phyloP scores from a whole-genome alignment of 2,329 filamentous ascomycete genomes.

The Beauveria sp. region DNA sequence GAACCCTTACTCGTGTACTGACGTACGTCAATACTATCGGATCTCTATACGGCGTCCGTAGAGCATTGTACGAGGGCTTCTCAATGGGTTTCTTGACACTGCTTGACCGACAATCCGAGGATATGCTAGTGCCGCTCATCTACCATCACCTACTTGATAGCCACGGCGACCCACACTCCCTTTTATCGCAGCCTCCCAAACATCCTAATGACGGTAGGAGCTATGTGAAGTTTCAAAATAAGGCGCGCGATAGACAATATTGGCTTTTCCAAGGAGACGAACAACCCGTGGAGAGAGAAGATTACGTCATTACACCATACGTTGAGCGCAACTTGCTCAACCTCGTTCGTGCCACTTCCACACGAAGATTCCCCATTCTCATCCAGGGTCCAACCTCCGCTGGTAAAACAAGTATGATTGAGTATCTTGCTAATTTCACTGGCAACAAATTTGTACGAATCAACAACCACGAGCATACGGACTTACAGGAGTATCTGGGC shows the following conservation, averaged over 20 bases:
- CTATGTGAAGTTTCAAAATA: conserved; percentile 73
- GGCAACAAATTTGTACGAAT: conserved; percentile 97
- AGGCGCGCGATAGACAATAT: conserved; percentile 62
- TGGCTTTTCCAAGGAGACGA: conserved; percentile 75
- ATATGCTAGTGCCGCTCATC: conserved; percentile 70
- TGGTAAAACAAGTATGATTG: conserved; percentile 99
- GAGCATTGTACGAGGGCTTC: conserved; percentile 90
- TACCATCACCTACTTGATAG: conserved; percentile 70
- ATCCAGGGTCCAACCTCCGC: conserved; percentile 96
- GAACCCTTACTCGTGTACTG: conserved; percentile 84
- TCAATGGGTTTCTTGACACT: conserved; percentile 97
- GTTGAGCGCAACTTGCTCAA: conserved; percentile 94
- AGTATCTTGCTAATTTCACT: conserved; percentile 92
- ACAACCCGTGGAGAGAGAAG: conserved; percentile 59
- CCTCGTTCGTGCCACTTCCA: conserved; percentile 86
- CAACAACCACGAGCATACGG: conserved; percentile 99
- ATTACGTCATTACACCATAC: conserved; percentile 96
- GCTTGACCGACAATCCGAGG: conserved; percentile 74
- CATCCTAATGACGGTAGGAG: conserved; percentile 66
- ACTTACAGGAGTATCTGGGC: conserved; percentile 94
- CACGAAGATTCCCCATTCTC: conserved; percentile 82
- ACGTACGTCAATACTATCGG: conserved; percentile 82
- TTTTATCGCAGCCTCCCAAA: conserved; percentile 71
- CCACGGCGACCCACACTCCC: conserved; percentile 57
- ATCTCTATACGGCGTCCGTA: conserved; percentile 72